Conservation (phyloP, 192 early-diverging fungal species). For the Backusella tuberculispora region DNA sequence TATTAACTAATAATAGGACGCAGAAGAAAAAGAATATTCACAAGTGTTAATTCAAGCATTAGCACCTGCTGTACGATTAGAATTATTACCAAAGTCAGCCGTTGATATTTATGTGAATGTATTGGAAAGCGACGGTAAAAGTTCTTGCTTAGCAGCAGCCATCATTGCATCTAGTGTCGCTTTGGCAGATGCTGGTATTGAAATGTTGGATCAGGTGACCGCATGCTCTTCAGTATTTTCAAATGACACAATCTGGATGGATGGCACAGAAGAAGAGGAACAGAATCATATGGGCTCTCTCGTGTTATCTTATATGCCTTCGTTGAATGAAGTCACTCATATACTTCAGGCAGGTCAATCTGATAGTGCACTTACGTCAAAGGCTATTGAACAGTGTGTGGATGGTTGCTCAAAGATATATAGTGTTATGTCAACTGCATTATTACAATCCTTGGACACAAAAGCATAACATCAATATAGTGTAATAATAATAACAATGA, state of each 20-base stretch:
- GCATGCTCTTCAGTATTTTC: constrained; percentile 62
- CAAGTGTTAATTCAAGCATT: constrained; percentile 66
- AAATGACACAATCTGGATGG: constrained; percentile 48
- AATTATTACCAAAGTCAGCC: constrained; percentile 72
- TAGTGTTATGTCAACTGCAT: constrained; percentile 64
- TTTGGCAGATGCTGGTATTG: constrained; percentile 83
- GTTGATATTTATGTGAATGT: constrained; percentile 64
- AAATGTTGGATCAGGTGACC: constrained; percentile 82
- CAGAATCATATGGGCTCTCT: constrained; percentile 58
- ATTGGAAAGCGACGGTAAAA: constrained; percentile 70
- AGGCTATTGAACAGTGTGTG: constrained; percentile 74
- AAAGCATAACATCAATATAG: neutral
- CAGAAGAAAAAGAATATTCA: constrained; percentile 68
- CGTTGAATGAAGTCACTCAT: constrained; percentile 78
- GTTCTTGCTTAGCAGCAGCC: constrained; percentile 65
- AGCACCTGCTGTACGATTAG: constrained; percentile 71
- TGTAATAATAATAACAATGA: neutral
- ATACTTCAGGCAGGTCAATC: constrained; percentile 74
- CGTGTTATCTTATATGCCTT: constrained; percentile 81
- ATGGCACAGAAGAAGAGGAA: constrained; percentile 64
- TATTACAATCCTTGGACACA: constrained; percentile 52
- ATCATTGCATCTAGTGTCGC: constrained; percentile 69
- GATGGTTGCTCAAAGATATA: constrained; percentile 80
- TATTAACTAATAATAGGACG: constrained; percentile 44
- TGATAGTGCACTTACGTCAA: constrained; percentile 45